Conservation (phyloP, 1,284 basidiomycete species). For the Fomitopsis betulina region DNA sequence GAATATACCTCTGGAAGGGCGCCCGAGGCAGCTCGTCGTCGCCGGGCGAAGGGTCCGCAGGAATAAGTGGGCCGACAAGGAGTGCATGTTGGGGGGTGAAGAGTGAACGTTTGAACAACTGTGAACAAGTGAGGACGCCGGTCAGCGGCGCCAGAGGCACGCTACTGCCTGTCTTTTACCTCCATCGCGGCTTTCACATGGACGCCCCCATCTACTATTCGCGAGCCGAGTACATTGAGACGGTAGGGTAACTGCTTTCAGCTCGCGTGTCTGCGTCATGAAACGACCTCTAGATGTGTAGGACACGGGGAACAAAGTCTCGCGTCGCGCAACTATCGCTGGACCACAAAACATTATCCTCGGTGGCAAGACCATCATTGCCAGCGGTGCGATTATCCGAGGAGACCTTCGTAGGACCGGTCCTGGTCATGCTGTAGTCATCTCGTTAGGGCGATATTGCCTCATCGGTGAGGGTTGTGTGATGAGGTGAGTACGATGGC, state of each 20-base stretch:
- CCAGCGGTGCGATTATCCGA: conserved; percentile 82
- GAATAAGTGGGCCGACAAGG: not conserved
- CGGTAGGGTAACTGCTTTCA: conserved; percentile 36
- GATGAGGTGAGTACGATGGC: conserved; percentile 58
- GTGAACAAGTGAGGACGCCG: too few relatives aligned
- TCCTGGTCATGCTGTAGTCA: conserved; percentile 86
- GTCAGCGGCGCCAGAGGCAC: too few relatives aligned
- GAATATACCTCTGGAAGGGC: not conserved
- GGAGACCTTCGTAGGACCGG: conserved; percentile 85
- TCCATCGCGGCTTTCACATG: conserved; percentile 33
- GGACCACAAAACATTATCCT: conserved; percentile 97
- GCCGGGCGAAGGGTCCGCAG: not conserved
- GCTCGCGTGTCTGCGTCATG: not conserved
- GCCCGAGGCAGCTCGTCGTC: not conserved
- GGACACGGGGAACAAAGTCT: conserved; percentile 68
- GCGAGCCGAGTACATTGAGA: conserved; percentile 78
- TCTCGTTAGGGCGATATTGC: conserved; percentile 91
- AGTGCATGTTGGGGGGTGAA: not conserved
- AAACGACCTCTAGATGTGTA: conserved; percentile 7
- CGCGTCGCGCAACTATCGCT: conserved; percentile 86
- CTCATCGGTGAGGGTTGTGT: conserved; percentile 86
- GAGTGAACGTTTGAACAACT: too few relatives aligned
- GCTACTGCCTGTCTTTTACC: not conserved
- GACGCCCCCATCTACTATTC: conserved; percentile 71
- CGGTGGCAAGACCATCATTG: conserved; percentile 95